Conservation (phyloP, 2,329 filamentous ascomycete species). For the Fusarium nisikadoi region DNA sequence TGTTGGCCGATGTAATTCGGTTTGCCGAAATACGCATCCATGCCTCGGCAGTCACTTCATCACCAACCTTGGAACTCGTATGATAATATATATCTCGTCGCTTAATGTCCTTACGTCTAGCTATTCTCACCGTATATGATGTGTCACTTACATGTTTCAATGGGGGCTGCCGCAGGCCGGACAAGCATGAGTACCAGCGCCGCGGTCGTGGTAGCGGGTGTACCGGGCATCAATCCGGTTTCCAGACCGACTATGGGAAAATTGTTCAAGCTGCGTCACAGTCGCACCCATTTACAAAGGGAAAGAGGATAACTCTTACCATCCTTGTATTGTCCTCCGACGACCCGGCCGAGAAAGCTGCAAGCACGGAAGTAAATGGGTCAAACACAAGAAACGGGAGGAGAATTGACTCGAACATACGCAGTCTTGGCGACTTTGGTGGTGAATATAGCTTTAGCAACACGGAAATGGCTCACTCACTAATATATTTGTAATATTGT, state of each 20-base stretch:
- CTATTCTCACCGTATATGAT: background rate
- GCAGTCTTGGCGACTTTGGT: background rate
- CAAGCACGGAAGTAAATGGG: background rate
- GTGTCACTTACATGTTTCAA: background rate
- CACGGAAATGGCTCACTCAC: background rate
- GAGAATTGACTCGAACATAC: background rate
- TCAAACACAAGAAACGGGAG: background rate
- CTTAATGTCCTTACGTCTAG: background rate
- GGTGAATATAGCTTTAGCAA: background rate
- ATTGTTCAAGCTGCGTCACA: background rate
- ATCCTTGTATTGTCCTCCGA: background rate
- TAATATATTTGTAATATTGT: background rate
- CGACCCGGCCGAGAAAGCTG: conserved; percentile 8
- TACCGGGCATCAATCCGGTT: background rate
- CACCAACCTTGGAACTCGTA: background rate
- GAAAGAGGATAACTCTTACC: background rate
- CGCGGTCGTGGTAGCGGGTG: conserved; percentile 27
- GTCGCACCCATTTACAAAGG: background rate
- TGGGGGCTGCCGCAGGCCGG: background rate
- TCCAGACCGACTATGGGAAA: background rate
- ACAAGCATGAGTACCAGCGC: conserved; percentile 10
- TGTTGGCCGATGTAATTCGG: background rate
- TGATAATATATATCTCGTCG: background rate
- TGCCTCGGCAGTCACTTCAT: conserved; percentile 7
- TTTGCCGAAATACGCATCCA: background rate